Evolutionary conservation across 2,329 filamentous ascomycete species (phyloP).

Genomic region (Aureobasidium vineae): DNA sequence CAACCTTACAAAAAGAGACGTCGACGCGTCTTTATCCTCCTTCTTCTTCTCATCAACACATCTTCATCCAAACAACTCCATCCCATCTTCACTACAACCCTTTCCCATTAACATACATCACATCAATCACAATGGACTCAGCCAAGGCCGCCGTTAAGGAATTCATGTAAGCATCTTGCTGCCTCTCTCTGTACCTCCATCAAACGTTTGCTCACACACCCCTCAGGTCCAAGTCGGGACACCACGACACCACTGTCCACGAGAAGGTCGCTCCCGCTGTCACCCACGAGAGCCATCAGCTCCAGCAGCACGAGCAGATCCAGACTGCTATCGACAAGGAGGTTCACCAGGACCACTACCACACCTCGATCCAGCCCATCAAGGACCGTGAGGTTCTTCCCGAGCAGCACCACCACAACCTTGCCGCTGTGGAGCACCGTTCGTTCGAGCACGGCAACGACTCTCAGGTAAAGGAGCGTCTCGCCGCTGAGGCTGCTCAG

Average conservation of each 20-base stretch:
- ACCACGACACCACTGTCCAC: constrained; percentile 69
- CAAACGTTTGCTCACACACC: not conserved
- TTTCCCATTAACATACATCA: constrained; percentile 8
- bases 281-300: constrained; percentile 59
- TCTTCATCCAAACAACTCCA: constrained; percentile 12
- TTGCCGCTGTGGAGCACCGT: constrained; percentile 59
- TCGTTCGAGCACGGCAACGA: constrained; percentile 61
- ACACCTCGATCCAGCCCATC: constrained; percentile 66
- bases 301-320: constrained; percentile 61
- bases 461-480: constrained; percentile 46
- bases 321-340: constrained; percentile 65
- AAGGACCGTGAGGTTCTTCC: constrained; percentile 49
- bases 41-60: constrained; percentile 20
- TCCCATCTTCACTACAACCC: not conserved
- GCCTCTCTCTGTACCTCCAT: not conserved
- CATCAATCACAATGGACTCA: constrained; percentile 56
- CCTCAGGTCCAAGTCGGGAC: constrained; percentile 43
- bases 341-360: constrained; percentile 69
- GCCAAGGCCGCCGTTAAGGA: constrained; percentile 61
- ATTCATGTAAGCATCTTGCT: constrained; percentile 50
- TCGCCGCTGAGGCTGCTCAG: constrained; percentile 55
- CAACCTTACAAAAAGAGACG: constrained; percentile 18
- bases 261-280: constrained; percentile 62
- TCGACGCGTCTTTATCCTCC: not conserved
- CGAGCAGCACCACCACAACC: constrained; percentile 62